Base-by-base conservation (phyloP, 345 rosid genomes). In the Eucalyptus erythrocorys region DNA sequence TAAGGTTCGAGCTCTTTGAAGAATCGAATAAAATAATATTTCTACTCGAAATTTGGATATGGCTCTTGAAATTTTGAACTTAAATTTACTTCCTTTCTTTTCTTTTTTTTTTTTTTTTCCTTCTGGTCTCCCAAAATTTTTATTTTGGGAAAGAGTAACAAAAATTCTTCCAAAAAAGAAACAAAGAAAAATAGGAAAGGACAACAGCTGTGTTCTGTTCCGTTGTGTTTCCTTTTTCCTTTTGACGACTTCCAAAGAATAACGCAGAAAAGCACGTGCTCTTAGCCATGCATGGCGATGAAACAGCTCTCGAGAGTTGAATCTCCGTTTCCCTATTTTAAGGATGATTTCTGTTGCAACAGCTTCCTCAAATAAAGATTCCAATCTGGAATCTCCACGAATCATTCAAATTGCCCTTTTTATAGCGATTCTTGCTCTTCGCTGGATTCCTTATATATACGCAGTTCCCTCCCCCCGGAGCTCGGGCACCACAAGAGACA, bases 31-130 rank as follows among this genome's bases (percentile, higher is more conserved):
- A 34, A 37, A 34, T 34, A 71, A 68, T 12, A 16, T 32, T 32
- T 68, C 42, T 59, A 1, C 37, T n/a, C 76, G 1, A 64, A 64
- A 7, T 64, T 64, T 34, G 19, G 37, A 64, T 5, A 17, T n/a
- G 3, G 21, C 76, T 7, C 37, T 64, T 64, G 15, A 68, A 68
- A 16, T 68, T 68, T 71, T 19, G 81, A 71, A 71, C 30, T 55
- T 55, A 22, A 55, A 24, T 55, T 55, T 10, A 55, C 13, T 55
- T 59, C 32, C 24, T 76, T 21, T 10, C 8, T 14, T 37, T 11
- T 3, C 43, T 5, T 17, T 71, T 1, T 9, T 15, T 37, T 37
- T 1, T 9, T 15, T 37, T 37, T 19, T 10, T 5, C 1, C 2
- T 34, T 10, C 37, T 64, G 37, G 71, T 64, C 71, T 14, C 71